Evolutionary conservation across 169 alveolate genomes (phyloP), one percentile per base, ranked within the genome.

Genomic region (Plasmodium falciparum): DNA sequence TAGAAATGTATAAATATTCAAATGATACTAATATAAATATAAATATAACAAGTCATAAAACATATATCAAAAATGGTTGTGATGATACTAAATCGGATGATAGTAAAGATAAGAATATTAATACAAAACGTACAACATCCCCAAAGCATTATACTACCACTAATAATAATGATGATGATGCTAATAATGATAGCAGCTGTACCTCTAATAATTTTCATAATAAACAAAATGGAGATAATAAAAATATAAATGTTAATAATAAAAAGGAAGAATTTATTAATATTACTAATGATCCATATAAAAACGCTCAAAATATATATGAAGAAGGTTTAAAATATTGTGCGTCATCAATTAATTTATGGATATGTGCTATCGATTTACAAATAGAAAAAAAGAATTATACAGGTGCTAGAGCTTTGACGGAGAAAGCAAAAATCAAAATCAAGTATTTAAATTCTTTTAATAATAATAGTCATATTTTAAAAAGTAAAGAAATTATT

Each of bases 341-440:
- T 66, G 92, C 95, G 1, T 54, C 93, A 69, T 93, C 97, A 47
- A 96, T 94, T 24, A 95, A 95, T 49, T 91, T 97, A 63, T 97
- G 99, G 98, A 90, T 97, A 17, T 93, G 97, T 74, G 96, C 97
- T 29, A 94, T 96, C 39, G 98, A 97, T 56, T 88, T 96, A 24
- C 96, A 95, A 74, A 78, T 93, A 50, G 89, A 76, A 26, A 88
- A 92, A 78, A 88, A 78, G 72, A 94, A 94, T 85, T 93, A 96
- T 93, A 94, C 97, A 29, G 93, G 93, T 71, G 99, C 99, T 4
- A 93, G 99, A 66, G 97, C 98, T 12, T 67, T 97, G 67, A 96
- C 96, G 13, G 99, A 98, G 65, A 96, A 95, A 73, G 95, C 96
- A 24, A 94, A 94, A 93, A 94, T 90, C 2, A 94, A 94, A 65